Percentiles rank a stretch among this genome's conserved stretches.
Conservation (phyloP, 2,329 filamentous ascomycete species). For the Neocucurbitaria cava region DNA sequence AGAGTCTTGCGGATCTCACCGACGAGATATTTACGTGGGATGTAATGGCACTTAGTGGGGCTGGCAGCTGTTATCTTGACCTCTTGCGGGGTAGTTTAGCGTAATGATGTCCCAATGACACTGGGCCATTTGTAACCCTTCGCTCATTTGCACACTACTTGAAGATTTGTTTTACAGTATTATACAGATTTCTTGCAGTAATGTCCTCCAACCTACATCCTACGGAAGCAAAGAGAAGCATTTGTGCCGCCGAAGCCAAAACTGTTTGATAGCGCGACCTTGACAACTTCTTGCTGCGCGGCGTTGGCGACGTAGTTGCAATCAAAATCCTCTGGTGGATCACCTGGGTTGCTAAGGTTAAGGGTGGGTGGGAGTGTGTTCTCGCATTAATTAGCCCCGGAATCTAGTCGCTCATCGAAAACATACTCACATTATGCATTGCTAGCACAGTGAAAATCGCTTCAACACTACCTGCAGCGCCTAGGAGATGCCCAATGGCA, state of each 20-base stretch:
- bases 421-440: slow-evolving; percentile 71
- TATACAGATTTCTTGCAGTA: background rate
- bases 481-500: slow-evolving; percentile 87
- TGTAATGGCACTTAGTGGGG: slow-evolving; percentile 27
- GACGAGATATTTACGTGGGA: slow-evolving; percentile 18
- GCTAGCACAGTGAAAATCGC: slow-evolving; percentile 84
- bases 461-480: slow-evolving; percentile 89
- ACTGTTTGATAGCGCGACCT: slow-evolving; percentile 87
- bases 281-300: slow-evolving; percentile 73
- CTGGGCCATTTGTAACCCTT: background rate
- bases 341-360: slow-evolving; percentile 72
- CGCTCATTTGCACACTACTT: background rate
- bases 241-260: slow-evolving; percentile 99
- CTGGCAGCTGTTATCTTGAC: slow-evolving; percentile 15
- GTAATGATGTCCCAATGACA: slow-evolving; percentile 19
- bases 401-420: background rate
- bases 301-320: slow-evolving; percentile 85
- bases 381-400: slow-evolving; percentile 57
- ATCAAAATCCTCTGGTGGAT: slow-evolving; percentile 67
- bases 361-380: slow-evolving; percentile 83
- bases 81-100: slow-evolving; percentile 22
- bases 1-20: background rate
- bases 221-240: slow-evolving; percentile 81
- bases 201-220: slow-evolving; percentile 40
- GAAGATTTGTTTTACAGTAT: background rate